phyloP scores from a whole-genome alignment of 768 basidiomycete genomes.

The Gymnopilus junonius region DNA sequence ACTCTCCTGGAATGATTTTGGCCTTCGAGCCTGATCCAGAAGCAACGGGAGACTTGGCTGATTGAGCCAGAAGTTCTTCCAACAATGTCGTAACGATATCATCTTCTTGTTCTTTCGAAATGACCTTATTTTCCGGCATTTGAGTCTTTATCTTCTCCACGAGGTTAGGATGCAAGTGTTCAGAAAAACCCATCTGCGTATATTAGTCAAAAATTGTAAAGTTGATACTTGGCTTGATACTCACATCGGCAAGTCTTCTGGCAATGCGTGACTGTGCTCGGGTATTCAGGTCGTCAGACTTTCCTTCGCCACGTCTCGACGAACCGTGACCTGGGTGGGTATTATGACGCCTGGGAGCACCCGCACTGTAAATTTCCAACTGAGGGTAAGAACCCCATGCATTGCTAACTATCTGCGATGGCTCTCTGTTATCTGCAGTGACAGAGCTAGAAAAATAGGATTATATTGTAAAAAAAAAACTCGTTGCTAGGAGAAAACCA shows the following conservation, averaged over 20 bases:
- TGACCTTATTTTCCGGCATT: constrained; percentile 43
- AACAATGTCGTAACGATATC: constrained; percentile 66
- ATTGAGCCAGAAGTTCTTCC: constrained; percentile 56
- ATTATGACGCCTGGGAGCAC: constrained; percentile 50
- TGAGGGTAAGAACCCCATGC: constrained; percentile 63
- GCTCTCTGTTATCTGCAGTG: background rate
- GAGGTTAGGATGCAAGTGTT: constrained; percentile 57
- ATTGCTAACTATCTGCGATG: constrained; percentile 56
- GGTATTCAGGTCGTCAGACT: constrained; percentile 35
- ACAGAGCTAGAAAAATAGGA: background rate
- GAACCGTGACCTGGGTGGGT: constrained; percentile 42
- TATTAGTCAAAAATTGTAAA: constrained; percentile 7
- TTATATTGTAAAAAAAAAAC: background rate
- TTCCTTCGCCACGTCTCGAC: constrained; percentile 28
- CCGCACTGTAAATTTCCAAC: constrained; percentile 59
- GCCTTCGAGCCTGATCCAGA: constrained; percentile 38
- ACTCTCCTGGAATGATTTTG: background rate
- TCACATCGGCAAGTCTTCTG: constrained; percentile 65
- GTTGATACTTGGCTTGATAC: constrained; percentile 26
- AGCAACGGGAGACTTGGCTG: constrained; percentile 38
- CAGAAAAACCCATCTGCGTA: constrained; percentile 75
- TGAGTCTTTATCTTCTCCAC: constrained; percentile 52
- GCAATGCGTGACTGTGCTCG: constrained; percentile 56
- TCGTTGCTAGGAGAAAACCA: background rate
- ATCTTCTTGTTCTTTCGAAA: constrained; percentile 63